These are phyloP conservation scores for Alternaria burnsii DNA, from an alignment of 2,329 filamentous ascomycete genomes.

Conservation along the genomic window DNA sequence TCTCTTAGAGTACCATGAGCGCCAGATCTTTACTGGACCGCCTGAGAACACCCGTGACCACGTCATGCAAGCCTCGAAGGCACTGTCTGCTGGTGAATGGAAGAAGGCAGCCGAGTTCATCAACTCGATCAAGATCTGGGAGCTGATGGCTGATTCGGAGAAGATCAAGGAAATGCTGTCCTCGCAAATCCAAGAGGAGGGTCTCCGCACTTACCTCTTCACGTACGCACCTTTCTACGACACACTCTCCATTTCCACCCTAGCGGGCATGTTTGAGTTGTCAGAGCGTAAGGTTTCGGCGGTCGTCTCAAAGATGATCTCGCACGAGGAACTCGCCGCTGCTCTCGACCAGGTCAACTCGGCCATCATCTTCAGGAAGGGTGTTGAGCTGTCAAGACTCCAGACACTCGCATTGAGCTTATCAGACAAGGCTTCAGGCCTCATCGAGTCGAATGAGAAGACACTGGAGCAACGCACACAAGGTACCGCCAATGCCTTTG, in stretches of 20 bases:
- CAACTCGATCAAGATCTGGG: constrained; percentile 99
- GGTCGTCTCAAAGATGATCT: constrained; percentile 99
- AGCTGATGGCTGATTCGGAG: constrained; percentile 90
- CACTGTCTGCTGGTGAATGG: constrained; percentile 96
- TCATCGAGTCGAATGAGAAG: constrained; percentile 97
- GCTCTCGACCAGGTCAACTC: constrained; percentile 97
- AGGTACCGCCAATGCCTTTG: constrained; percentile 93
- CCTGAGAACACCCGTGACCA: constrained; percentile 99
- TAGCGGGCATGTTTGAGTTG: constrained; percentile 95
- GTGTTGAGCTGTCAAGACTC: constrained; percentile 93
- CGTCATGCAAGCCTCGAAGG: constrained; percentile 98
- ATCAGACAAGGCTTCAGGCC: constrained; percentile 92
- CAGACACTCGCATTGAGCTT: constrained; percentile 94
- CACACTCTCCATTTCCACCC: constrained; percentile 84
- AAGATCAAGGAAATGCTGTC: constrained; percentile 98
- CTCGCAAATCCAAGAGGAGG: constrained; percentile 98
- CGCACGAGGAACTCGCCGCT: constrained; percentile 95
- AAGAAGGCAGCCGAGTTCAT: constrained; percentile 95
- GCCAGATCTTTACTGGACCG: constrained; percentile 97
- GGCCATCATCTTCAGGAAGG: constrained; percentile 99
- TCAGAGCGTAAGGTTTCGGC: constrained; percentile 90
- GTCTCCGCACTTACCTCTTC: constrained; percentile 97
- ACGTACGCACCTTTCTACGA: constrained; percentile 99
- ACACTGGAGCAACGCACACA: constrained; percentile 97
- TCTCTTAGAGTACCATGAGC: constrained; percentile 99